Base-by-base conservation (phyloP, 352 stramenopile species). In the Phytophthora pisi region DNA sequence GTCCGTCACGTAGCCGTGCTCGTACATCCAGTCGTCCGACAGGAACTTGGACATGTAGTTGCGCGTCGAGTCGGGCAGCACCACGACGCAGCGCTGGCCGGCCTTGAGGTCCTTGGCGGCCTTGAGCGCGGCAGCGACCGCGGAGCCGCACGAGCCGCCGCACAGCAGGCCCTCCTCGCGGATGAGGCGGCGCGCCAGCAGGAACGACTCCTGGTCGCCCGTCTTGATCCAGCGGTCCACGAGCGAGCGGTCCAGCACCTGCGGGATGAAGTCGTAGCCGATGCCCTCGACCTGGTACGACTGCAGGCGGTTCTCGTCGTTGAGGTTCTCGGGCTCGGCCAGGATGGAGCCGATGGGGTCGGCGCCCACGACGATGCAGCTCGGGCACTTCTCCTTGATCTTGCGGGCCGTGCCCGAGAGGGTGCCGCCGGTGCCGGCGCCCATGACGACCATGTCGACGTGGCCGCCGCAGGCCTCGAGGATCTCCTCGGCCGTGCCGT, bases 1-100 rank as follows among this genome's bases (percentile, higher is more conserved):
- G 54, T 90, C 82, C 57, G 90, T 86, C 38, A 96, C 87, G 70
- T 92, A 96, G 40, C 79, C 81, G 71, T 94, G 73, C 60, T 93
- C 81, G 73, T 91, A 93, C 88, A 96, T 96, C 96, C 97, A 99
- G 76, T 98, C 90, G 78, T 99, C 95, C 54, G 82, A 97, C 26
- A 99, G 70, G 63, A 97, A 98, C 84, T 99, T 99, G 75, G 92
- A 98, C 96, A 99, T 99, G 92, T 99, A 99, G 82, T 99, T 99
- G 46, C 96, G 84, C 30, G 97, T 97, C 53, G 89, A 98, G 79
- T 99, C 97, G 0, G 97, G 95, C 15, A 99, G 78, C 51, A 99
- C 88, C 5, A 99, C 93, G 6, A 99, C 96, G 69, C 91, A 98
- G 34, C 90, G 86, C 71, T 99, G 90, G 28, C 92, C 96, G 24